Conservation (phyloP, 2,329 filamentous ascomycete genomes). For the Cytospora chrysosperma region DNA sequence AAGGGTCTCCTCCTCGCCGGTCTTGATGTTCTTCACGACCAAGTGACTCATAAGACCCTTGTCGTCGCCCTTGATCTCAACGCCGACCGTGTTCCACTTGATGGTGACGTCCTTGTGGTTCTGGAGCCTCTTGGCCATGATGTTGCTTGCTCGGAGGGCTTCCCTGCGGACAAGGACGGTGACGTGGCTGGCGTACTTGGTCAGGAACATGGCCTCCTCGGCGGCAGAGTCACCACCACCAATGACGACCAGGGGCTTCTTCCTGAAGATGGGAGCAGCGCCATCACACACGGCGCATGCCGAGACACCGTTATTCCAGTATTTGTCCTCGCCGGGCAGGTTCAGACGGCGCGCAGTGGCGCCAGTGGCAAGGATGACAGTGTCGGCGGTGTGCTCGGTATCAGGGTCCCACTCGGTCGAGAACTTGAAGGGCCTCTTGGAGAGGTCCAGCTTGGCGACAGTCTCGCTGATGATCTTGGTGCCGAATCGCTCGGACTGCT, state of each 20-base stretch:
- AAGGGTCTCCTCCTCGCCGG: constrained; percentile 76
- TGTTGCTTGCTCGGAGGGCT: constrained; percentile 80
- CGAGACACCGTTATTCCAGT: constrained; percentile 96
- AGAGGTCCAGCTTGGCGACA: constrained; percentile 83
- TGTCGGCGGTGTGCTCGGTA: constrained; percentile 82
- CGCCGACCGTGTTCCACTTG: constrained; percentile 76
- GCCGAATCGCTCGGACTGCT: constrained; percentile 87
- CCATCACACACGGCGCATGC: constrained; percentile 98
- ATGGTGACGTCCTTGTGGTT: constrained; percentile 88
- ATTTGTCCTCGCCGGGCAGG: constrained; percentile 86
- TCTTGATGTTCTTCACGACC: constrained; percentile 75
- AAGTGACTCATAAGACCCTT: constrained; percentile 87
- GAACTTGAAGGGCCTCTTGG: constrained; percentile 83
- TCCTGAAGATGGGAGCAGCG: constrained; percentile 93
- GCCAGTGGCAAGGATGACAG: constrained; percentile 91
- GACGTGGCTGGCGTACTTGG: constrained; percentile 95
- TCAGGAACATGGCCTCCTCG: constrained; percentile 95
- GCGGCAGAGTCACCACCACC: constrained; percentile 95
- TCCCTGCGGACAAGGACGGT: constrained; percentile 90
- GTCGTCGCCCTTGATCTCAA: constrained; percentile 81
- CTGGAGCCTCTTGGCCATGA: constrained; percentile 85
- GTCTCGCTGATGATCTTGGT: constrained; percentile 93
- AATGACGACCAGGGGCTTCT: constrained; percentile 93
- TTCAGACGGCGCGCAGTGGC: constrained; percentile 84
- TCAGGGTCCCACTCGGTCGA: constrained; percentile 87